These are phyloP conservation scores for Scedosporium aurantiacum DNA, from an alignment of 2,329 filamentous ascomycete genomes.

Conservation along the genomic window DNA sequence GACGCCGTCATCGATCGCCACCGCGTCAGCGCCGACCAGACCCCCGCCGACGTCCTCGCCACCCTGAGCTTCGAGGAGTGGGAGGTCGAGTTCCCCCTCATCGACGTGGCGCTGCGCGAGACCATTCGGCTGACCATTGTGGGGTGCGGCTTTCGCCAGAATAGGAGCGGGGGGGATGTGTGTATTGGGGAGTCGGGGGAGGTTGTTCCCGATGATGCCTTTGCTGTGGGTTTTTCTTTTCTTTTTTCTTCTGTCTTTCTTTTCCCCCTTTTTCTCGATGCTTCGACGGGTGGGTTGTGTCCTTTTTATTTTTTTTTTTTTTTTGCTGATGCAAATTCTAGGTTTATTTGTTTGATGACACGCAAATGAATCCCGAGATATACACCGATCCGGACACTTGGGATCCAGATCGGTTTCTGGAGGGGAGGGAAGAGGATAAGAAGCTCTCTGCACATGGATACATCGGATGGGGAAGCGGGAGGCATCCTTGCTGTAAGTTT, in stretches of 20 bases:
- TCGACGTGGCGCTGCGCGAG: conserved; percentile 42
- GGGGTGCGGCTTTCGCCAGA: conserved; percentile 40
- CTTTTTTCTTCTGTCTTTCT: not conserved
- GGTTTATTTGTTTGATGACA: conserved; percentile 33
- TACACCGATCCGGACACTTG: conserved; percentile 37
- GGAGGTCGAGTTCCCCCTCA: conserved; percentile 41
- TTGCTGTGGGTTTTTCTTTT: conserved; percentile 21
- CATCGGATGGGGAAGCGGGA: conserved; percentile 24
- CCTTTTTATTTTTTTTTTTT: conserved; percentile 1
- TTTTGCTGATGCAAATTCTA: conserved; percentile 5
- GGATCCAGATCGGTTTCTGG: conserved; percentile 38
- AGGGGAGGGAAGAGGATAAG: conserved; percentile 34
- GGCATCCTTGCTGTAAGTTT: conserved; percentile 24
- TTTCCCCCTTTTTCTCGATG: not conserved
- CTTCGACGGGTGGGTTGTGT: not conserved
- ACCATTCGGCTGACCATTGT: conserved; percentile 37
- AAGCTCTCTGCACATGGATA: conserved; percentile 16
- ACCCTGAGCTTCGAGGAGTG: conserved; percentile 39
- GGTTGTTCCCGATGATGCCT: conserved; percentile 37
- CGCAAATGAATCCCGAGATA: conserved; percentile 34
- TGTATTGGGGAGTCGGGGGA: conserved; percentile 31
- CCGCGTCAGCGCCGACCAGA: conserved; percentile 19
- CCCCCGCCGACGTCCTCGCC: conserved; percentile 25
- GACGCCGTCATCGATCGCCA: conserved; percentile 31
- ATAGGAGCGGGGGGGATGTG: conserved; percentile 32